Percentiles rank a stretch among this genome's conserved stretches.
These are phyloP conservation scores for Neurospora cerealis DNA, from an alignment of 495 filamentous ascomycete species.

Conservation along the genomic window DNA sequence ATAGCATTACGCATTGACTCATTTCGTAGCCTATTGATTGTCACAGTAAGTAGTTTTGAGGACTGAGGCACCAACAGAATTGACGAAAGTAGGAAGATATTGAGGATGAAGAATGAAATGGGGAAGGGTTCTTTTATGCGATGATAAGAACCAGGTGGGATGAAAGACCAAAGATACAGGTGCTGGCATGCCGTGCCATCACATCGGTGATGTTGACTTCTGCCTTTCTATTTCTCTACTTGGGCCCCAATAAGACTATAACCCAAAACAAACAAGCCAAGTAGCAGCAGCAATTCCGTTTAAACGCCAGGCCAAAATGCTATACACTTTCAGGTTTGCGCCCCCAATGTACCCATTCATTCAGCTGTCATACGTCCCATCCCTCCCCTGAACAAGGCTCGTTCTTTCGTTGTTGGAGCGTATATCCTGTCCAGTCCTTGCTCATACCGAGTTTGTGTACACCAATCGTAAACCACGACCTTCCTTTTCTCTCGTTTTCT, in stretches of 20 bases:
- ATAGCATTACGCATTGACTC: background rate
- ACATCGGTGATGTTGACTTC: background rate
- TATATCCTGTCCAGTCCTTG: background rate
- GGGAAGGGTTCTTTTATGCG: background rate
- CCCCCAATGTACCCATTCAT: background rate
- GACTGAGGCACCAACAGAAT: background rate
- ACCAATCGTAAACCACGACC: background rate
- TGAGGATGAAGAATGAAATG: background rate
- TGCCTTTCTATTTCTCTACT: background rate
- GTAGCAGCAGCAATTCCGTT: slow-evolving; percentile 9
- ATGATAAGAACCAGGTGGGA: background rate
- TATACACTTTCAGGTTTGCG: slow-evolving; percentile 1
- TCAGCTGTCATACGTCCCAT: background rate
- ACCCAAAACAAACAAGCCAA: background rate
- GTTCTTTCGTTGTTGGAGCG: background rate
- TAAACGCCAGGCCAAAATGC: slow-evolving; percentile 25
- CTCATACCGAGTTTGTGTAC: background rate
- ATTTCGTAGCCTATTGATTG: background rate
- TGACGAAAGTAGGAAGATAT: background rate
- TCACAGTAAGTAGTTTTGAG: background rate
- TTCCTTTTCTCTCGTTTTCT: background rate
- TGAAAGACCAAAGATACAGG: background rate
- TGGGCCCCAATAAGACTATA: background rate
- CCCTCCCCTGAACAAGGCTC: background rate
- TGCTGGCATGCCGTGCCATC: background rate